Evolutionary conservation across 257 asterid genomes (phyloP), one percentile per base, ranked within the genome.

Genomic region (Marsdenia floribunda): DNA sequence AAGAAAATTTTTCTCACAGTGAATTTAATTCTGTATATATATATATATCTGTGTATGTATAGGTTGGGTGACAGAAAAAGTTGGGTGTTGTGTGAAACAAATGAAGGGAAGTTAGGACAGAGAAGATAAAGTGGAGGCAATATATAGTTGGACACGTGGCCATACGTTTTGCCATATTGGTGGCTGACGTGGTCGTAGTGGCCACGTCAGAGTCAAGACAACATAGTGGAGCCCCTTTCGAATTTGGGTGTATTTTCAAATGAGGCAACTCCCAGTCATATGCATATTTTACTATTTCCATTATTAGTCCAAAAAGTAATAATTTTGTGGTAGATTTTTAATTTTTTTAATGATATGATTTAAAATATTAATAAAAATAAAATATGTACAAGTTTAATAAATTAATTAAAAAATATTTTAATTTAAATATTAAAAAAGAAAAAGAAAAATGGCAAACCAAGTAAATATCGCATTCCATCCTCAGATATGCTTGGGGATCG

Each of bases 121-220:
- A 89, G 91, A 87, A 89, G 91, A 87, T 87, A 90, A 85, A 81
- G 86, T 21, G 83, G 73, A n/a, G 83, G 88, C 86, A 84, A 84
- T 85, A 78, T 77, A 79, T 87, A 84, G 87, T 77, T 68, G 85
- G 83, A 73, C 91, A 90, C 96, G 95, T 91, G 91, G 92, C 72
- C 33, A 8, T 13, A 73, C 33, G 13, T 21, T 80, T 80, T 80
- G 70, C 68, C 46, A 6, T 65, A 65, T 55, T 57, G 73, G 72
- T 4, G 61, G 83, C 33, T 84, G 87, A 84, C 77, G 79, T 87
- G 91, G 88, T 76, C 44, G 24, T 75, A 77, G 64, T 83, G 90
- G 94, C 77, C 96, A 86, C 92, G 91, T 88, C 85, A 79, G 83
- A 37, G 70, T 35, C 70, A 64, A 64, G 21, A 21, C 6, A 42